Evolutionary conservation across 225 moss, liverwort and hornwort genomes (phyloP).

Genomic region (Polytrichum formosum): DNA sequence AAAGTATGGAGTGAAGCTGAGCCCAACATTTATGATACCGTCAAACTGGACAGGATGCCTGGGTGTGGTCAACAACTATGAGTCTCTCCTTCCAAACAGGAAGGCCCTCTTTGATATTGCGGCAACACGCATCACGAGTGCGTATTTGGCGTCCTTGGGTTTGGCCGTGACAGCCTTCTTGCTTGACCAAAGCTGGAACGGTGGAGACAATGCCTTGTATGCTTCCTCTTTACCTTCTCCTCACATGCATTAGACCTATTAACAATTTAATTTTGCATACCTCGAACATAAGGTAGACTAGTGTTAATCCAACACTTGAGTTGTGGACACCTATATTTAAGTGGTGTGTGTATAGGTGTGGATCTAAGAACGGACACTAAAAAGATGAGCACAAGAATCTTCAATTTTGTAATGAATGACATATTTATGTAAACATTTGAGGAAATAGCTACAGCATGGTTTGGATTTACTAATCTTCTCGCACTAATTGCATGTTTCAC

Average conservation of each 20-base stretch:
- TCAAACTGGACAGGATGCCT: constrained; percentile 96
- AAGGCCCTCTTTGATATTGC: constrained; percentile 91
- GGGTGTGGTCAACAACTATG: constrained; percentile 92
- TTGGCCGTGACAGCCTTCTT: constrained; percentile 72
- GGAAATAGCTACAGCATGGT: no score
- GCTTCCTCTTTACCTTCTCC: constrained; percentile 1
- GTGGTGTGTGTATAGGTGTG: no score
- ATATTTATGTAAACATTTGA: no score
- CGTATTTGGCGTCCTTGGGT: constrained; percentile 61
- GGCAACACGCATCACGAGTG: constrained; percentile 83
- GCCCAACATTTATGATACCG: constrained; percentile 89
- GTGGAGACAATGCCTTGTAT: constrained; percentile 96
- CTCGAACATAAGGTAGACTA: background rate
- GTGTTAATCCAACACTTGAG: no score
- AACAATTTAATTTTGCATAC: background rate
- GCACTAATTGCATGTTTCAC: no score
- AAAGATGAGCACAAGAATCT: no score
- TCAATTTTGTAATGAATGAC: no score
- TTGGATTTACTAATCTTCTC: no score
- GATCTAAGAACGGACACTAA: no score
- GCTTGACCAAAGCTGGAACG: constrained; percentile 90
- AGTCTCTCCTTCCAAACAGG: constrained; percentile 84
- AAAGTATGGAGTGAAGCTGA: constrained; percentile 77
- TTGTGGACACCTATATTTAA: no score
- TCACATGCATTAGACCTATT: no score